A percentile compares a stretch with the other conserved stretches of the same genome.
Conservation (phyloP, 129 eudicot species). For the Kitagawia praeruptora region DNA sequence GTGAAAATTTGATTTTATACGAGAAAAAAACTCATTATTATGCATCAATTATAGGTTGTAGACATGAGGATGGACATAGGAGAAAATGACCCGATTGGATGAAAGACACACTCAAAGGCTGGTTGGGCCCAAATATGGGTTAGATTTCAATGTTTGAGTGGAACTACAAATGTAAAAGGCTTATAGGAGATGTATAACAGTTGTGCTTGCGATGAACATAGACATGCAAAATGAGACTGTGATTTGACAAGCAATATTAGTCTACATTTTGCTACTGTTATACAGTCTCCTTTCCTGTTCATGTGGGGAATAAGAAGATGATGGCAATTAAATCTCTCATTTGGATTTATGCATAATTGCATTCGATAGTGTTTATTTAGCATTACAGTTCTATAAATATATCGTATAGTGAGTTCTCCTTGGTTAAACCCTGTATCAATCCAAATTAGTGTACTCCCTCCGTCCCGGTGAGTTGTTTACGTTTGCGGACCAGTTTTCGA, state of each 20-base stretch:
- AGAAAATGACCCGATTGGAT: neutral
- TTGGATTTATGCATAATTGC: neutral
- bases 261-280: conserved; percentile 4
- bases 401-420: too few species aligned
- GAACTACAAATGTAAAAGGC: neutral
- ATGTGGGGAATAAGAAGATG: neutral
- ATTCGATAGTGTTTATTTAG: too few species aligned
- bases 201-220: neutral
- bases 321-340: neutral
- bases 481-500: too few species aligned
- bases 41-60: conserved; percentile 34
- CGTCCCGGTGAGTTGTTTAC: too few species aligned
- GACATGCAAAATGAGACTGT: neutral
- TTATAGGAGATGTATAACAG: neutral
- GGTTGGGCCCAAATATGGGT: neutral
- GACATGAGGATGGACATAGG: neutral
- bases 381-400: too few species aligned
- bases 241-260: neutral
- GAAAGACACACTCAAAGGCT: neutral
- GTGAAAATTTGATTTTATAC: neutral
- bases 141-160: neutral
- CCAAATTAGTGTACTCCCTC: too few species aligned
- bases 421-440: too few species aligned
- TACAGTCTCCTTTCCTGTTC: neutral
- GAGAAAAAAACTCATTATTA: conserved; percentile 33